Evolutionary conservation across 139 green algal genomes (phyloP).

Genomic region (Desmodesmus armatus): DNA sequence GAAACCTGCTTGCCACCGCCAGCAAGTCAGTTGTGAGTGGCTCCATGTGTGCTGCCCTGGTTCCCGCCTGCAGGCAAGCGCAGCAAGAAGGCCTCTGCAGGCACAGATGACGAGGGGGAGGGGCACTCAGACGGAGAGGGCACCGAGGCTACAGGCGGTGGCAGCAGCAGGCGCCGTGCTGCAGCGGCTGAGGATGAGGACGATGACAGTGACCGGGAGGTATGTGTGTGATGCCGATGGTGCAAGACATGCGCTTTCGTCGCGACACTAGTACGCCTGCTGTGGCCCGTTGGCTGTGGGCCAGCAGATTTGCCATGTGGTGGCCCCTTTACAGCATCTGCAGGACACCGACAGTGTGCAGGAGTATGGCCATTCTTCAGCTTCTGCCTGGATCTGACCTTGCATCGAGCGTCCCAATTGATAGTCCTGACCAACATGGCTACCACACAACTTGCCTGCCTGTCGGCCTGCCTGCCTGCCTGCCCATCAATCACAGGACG

Average conservation of each 20-base stretch:
- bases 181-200: not conserved
- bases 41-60: not conserved
- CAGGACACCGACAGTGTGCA: not conserved
- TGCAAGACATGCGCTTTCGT: too few species aligned
- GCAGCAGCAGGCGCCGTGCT: not conserved
- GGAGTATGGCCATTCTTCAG: not conserved
- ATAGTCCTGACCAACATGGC: not conserved
- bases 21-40: too few species aligned
- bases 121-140: not conserved
- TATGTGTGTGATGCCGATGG: not conserved
- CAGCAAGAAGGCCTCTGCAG: not conserved
- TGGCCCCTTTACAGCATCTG: not conserved
- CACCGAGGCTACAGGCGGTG: not conserved
- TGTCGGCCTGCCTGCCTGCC: not conserved
- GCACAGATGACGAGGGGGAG: not conserved
- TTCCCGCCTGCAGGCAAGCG: not conserved
- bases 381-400: not conserved
- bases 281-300: too few species aligned
- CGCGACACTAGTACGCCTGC: too few species aligned
- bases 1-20: too few species aligned
- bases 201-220: slow-evolving; percentile 34
- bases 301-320: too few species aligned
- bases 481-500: slow-evolving; percentile 21
- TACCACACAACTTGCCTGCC: not conserved
- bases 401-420: not conserved